Conservation (phyloP, 352 stramenopile genomes). For the Pilasporangium apinafurcum region DNA sequence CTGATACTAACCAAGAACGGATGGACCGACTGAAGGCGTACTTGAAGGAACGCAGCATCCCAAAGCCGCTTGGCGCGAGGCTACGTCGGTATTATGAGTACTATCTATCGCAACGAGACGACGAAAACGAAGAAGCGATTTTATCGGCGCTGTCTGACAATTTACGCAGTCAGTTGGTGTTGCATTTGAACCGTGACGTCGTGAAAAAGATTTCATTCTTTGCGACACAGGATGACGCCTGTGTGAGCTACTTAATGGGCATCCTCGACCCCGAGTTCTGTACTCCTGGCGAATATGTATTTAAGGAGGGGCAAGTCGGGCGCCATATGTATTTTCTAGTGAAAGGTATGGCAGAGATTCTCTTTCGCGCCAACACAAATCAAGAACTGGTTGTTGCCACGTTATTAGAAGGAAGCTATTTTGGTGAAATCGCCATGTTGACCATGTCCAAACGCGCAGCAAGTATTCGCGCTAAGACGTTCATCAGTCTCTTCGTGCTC, state of each 20-base stretch:
- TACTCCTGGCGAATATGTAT: conserved; percentile 72
- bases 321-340: conserved; percentile 85
- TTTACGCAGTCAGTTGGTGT: conserved; percentile 59
- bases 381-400: conserved; percentile 55
- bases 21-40: conserved; percentile 79
- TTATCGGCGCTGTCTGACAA: conserved; percentile 68
- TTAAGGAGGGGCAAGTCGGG: conserved; percentile 75
- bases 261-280: conserved; percentile 77
- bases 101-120: conserved; percentile 64
- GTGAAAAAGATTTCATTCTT: conserved; percentile 83
- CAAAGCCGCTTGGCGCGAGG: conserved; percentile 38
- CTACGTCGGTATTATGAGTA: conserved; percentile 80
- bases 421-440: conserved; percentile 80
- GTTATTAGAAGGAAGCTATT: conserved; percentile 67
- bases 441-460: conserved; percentile 70
- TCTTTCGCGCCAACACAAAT: conserved; percentile 50
- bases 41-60: conserved; percentile 53
- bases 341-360: conserved; percentile 61
- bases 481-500: conserved; percentile 72
- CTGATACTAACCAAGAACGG: conserved; percentile 42
- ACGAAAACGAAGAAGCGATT: conserved; percentile 68
- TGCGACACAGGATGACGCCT: conserved; percentile 67
- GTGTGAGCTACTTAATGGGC: conserved; percentile 79
- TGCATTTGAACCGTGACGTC: conserved; percentile 77
- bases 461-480: conserved; percentile 75